Percentiles rank a stretch among this genome's conserved stretches.
These are phyloP conservation scores for Platismatia glauca DNA, from an alignment of 495 filamentous ascomycete species.

Conservation along the genomic window DNA sequence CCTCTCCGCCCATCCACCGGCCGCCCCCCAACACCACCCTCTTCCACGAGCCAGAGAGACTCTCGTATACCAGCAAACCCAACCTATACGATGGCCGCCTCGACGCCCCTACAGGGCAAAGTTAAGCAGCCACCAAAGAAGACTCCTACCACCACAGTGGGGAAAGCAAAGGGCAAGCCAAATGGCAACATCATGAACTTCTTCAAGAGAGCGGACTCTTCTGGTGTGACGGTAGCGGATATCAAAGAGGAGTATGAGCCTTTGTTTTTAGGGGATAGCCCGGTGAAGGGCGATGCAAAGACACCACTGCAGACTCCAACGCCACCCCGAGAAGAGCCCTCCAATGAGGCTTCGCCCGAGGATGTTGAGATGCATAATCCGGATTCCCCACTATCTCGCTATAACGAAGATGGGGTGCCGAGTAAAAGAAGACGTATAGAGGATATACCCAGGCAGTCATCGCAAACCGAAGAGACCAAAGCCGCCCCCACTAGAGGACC, in stretches of 20 bases:
- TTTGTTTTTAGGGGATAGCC: slow-evolving; percentile 39
- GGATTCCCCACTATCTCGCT: slow-evolving; percentile 31
- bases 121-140: slow-evolving; percentile 32
- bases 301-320: slow-evolving; percentile 21
- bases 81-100: slow-evolving; percentile 60
- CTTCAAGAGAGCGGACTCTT: slow-evolving; percentile 62
- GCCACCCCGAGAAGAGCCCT: slow-evolving; percentile 31
- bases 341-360: slow-evolving; percentile 33
- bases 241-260: slow-evolving; percentile 27
- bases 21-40: slow-evolving; percentile 26
- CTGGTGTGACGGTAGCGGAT: slow-evolving; percentile 13
- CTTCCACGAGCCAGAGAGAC: slow-evolving; percentile 25
- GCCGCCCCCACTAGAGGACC: slow-evolving; percentile 33
- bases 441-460: slow-evolving; percentile 1
- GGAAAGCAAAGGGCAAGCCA: slow-evolving; percentile 32
- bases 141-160: slow-evolving; percentile 18
- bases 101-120: slow-evolving; percentile 80
- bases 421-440: slow-evolving; percentile 38
- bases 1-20: slow-evolving; percentile 20
- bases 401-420: slow-evolving; percentile 40
- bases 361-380: slow-evolving; percentile 24
- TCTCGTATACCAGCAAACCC: slow-evolving; percentile 27
- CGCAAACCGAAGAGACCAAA: not conserved
- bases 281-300: slow-evolving; percentile 19
- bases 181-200: slow-evolving; percentile 75